Base-by-base conservation (phyloP, 352 stramenopile genomes). In the Pythium periplocum region DNA sequence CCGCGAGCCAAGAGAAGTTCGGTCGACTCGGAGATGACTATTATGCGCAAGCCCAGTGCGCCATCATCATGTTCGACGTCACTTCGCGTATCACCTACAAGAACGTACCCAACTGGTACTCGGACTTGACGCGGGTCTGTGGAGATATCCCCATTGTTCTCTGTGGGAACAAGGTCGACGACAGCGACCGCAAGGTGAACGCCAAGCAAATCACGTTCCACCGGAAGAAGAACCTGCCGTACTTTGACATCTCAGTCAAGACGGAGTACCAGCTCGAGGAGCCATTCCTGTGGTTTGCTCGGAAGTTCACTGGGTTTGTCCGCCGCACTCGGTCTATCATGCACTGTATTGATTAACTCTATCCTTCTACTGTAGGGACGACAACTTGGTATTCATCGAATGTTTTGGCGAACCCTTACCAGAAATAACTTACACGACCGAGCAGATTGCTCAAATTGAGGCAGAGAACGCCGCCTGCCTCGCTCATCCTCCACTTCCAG, bases 251-350 rank as follows among this genome's bases (percentile, higher is more conserved):
- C 68, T 99, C 97, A 51, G 97, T 97, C 59, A 99, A 99, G 88
- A 98, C 87, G 34, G 99, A 99, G 86, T 99, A 99, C 86, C 98
- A 99, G 87, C 99, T 99, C 72, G 97, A 99, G 83, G 99, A 99
- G 87, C 97, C 97, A 46, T 99, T 99, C 83, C 80, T 99, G 55
- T 99, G 97, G 97, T 82, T 99, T 34, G 96, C 97, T 26, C 93
- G 97, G 64, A 99, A 99, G 85, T 87, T 99, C 65, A 26, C 17
- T 26, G 17, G 17, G 17, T 26, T 26, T 26, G 17, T 26, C 0
- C 30, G 8, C 11, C 34, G 37, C 35, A 63, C 17, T 4, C 36
- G 1, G 17, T 3, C 12, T 26, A 2, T 45, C 9, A 37, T 6
- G 6, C 37, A 53, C 34, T 31, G 30, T 7, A 5, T 5, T 35